Conservation (phyloP, 2,329 filamentous ascomycete genomes). For the Alternaria incomplexa region DNA sequence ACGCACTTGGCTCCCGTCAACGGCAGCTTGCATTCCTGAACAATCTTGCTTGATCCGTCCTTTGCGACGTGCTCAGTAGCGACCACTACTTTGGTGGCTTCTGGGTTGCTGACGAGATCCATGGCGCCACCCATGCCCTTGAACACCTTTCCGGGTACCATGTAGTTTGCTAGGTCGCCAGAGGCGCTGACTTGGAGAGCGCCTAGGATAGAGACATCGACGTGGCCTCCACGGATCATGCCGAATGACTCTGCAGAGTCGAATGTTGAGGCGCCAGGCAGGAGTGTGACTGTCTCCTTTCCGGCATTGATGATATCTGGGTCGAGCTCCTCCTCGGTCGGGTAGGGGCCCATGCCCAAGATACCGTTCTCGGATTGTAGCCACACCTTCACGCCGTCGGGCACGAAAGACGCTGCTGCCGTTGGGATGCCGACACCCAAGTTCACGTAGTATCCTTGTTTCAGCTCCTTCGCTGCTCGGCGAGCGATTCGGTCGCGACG, state of each 20-base stretch:
- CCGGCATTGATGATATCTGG: constrained; percentile 90
- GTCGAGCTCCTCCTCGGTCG: constrained; percentile 72
- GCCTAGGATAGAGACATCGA: constrained; percentile 87
- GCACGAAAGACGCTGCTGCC: constrained; percentile 81
- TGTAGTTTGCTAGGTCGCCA: constrained; percentile 89
- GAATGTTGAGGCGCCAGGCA: constrained; percentile 79
- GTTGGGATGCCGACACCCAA: constrained; percentile 93
- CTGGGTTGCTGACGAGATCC: constrained; percentile 86
- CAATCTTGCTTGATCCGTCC: constrained; percentile 88
- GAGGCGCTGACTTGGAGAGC: constrained; percentile 84
- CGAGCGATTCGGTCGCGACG: constrained; percentile 78
- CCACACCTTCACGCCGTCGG: constrained; percentile 60
- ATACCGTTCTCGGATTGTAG: constrained; percentile 63
- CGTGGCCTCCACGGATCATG: constrained; percentile 87
- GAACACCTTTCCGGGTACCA: constrained; percentile 83
- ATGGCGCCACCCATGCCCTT: constrained; percentile 93
- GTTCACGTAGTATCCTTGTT: constrained; percentile 95
- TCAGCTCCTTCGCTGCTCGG: constrained; percentile 87
- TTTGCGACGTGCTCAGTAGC: constrained; percentile 95
- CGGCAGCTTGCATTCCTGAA: constrained; percentile 65
- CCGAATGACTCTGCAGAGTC: constrained; percentile 89
- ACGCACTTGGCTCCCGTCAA: constrained; percentile 47
- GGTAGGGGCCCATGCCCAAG: constrained; percentile 54
- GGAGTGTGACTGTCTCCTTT: constrained; percentile 89
- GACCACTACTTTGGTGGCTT: constrained; percentile 83